phyloP scores from a whole-genome alignment of 768 basidiomycete species.

The Suillus lakei region DNA sequence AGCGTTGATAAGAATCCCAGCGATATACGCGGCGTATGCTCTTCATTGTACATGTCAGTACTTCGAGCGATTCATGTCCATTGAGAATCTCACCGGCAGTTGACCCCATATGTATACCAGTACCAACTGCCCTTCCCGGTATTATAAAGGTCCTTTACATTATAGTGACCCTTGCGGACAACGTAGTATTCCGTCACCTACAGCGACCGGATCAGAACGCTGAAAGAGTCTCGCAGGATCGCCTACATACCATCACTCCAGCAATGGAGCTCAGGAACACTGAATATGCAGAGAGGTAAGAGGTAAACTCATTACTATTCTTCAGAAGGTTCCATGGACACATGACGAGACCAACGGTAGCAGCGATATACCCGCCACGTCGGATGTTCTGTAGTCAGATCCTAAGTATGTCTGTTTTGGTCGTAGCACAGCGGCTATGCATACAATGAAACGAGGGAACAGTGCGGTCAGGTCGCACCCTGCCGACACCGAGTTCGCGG shows the following conservation, averaged over 20 bases:
- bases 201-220: constrained; percentile 37
- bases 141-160: constrained; percentile 71
- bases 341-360: constrained; percentile 75
- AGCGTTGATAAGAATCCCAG: constrained; percentile 82
- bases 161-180: constrained; percentile 69
- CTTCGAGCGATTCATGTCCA: constrained; percentile 17
- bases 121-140: constrained; percentile 67
- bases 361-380: constrained; percentile 84
- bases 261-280: constrained; percentile 84
- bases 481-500: constrained; percentile 82
- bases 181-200: constrained; percentile 83
- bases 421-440: constrained; percentile 20
- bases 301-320: constrained; percentile 75
- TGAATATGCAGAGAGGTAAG: constrained; percentile 82
- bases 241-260: constrained; percentile 67
- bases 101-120: constrained; percentile 74
- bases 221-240: too few species aligned
- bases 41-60: constrained; percentile 31
- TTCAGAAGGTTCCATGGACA: constrained; percentile 79
- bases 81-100: constrained; percentile 55
- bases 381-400: constrained; percentile 65
- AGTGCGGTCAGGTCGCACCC: constrained; percentile 85
- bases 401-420: constrained; percentile 3
- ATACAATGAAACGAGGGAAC: constrained; percentile 73
- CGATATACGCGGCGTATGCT: constrained; percentile 67